Base-by-base conservation (phyloP, 805 yeast species). In the Saturnispora silvae region DNA sequence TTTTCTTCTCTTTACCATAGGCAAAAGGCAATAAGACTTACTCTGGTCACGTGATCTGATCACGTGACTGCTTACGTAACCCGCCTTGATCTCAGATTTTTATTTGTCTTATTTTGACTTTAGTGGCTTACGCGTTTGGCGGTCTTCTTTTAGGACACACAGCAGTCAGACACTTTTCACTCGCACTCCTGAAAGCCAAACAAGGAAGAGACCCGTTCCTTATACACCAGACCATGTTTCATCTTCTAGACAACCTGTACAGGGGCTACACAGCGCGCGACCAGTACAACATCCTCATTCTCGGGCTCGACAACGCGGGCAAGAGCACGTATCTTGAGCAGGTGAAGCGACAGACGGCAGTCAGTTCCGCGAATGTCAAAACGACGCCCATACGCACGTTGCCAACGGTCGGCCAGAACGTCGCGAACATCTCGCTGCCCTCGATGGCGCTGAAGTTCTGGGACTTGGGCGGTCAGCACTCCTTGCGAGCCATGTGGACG, bases 351-450 rank as follows among this genome's bases (percentile, higher is more conserved):
- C 32, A 77, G 70, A 22, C 24, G 49, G 61, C 65, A 22, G 25
- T 11, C 39, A 22, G 11, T 13, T 22, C 24, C 7, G 10, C 18
- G 4, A 64, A 70, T 22, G 70, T 65, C 37, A 61, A 59, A 37
- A 50, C 61, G 5, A 69, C 72, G 3, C 65, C 75, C 17, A 76
- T 73, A 37, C 64, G 84, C 41, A 85, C 86, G 14, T 65, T 81
- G 20, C 96, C 98, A 2, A 89, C 98, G 0, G 94, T 89, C 32
- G 98, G 98, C 3, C 98, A 92, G 55, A 92, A 92, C 54, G 82
- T 70, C 4, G 72, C 71, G 0, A 61, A 63, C 8, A 60, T 70
- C n/a, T 16, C 20, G 14, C 18, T 49, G 59, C 11, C 51, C 56
- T n/a, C 51, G 52, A 29, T 32, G 36, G 3, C 61, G 35, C 63